Base-by-base conservation (phyloP, 805 yeast genomes). In the Yarrowia sp. region DNA sequence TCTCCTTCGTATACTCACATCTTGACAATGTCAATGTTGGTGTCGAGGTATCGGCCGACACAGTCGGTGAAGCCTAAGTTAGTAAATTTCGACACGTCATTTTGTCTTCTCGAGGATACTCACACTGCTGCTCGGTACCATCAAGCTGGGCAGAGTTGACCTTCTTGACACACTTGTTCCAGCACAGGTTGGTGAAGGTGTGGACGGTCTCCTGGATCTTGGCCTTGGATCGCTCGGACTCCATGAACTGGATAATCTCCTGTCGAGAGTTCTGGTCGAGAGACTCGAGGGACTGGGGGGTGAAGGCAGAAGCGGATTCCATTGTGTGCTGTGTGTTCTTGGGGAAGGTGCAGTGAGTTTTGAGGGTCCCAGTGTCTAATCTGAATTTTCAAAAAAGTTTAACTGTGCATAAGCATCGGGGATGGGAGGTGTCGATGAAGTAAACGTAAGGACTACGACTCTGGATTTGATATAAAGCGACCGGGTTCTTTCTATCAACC, bases 131-230 rank as follows among this genome's bases (percentile, higher is more conserved):
- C 76, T 92, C 98, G 65, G 75, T 75, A 1, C 77, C 63, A 68
- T 80, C 80, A 68, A 92, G 79, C 60, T 84, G 74, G 50, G 71
- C 71, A 5, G 77, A 67, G 18, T 76, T 78, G 67, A 71, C 63
- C 31, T 76, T 74, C 57, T 79, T 77, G 62, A 91, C 83, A 76
- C 98, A 92, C 77, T 89, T 89, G 74, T 88, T 89, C 82, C 91
- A 92, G 75, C 98, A 92, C 80, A 87, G 81, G 73, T 91, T 92
- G 32, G 97, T 92, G 83, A 90, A 91, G 72, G 82, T 84, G 75
- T 92, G 97, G 67, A 92, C 89, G 38, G 96, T 75, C 65, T 68
- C 82, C 75, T 91, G 97, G 35, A 92, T 90, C 77, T 91, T 90
- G 65, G 93, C 86, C 78, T 89, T 90, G 68, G 95, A 84, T 73